Evolutionary conservation across 2,329 filamentous ascomycete genomes (phyloP), one percentile per base, ranked within the genome.

Genomic region (Neurospora sp.): DNA sequence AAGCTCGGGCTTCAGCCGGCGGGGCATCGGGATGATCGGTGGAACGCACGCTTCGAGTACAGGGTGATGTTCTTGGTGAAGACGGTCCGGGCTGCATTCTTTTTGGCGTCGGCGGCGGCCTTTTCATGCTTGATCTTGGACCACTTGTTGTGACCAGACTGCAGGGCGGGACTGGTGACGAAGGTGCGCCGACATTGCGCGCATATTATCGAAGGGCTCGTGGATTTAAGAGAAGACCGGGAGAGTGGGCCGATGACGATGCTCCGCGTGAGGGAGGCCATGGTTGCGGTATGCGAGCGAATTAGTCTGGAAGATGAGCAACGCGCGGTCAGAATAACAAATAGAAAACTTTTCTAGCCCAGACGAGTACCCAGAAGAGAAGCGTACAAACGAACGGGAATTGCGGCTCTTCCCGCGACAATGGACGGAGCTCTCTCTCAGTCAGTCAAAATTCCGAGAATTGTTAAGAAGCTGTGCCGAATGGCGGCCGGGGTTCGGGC

Each of bases 41-140:
- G 17, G 33, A 67, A 79, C 85, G 74, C 80, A 92, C 91, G 83
- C 82, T 91, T 93, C 1, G 92, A 92, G 71, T 89, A 90, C 72
- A 90, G 86, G 67, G 89, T 87, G 70, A 98, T 90, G 71, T 91
- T 87, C 74, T 92, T 89, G 28, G 90, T 85, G 75, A 96, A 86
- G 65, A 84, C 80, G 66, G 85, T 87, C 38, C 93, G 89, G 74
- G 90, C 85, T 62, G 86, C 86, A 80, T 89, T 92, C 81, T 94
- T 97, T 75, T 90, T 89, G 71, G 86, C 86, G 79, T 99, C 96
- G 70, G 90, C 91, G 72, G 90, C 92, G 68, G 91, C 93, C 81
- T 99, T 99, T 80, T 96, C 93, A 80, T 98, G 96, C 78, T 91
- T 92, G 81, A 97, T 98, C 77, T 96, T 97, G 70, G 93, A 93